Evolutionary conservation across 108 stramenopile species (phyloP).

Genomic region (Cyclotella atomus): DNA sequence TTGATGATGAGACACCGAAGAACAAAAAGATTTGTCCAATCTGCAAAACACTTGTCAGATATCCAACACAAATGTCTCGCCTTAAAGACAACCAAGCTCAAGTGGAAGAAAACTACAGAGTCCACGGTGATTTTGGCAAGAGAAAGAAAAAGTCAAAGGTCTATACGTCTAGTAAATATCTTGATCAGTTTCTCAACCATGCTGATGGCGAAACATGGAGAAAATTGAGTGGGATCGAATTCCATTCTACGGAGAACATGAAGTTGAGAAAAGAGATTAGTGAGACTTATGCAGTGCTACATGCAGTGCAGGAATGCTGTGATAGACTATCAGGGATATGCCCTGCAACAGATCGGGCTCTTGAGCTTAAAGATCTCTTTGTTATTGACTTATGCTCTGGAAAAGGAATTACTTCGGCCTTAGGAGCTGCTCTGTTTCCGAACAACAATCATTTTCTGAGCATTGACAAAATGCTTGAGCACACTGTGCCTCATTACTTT

Average conservation of each 20-base stretch:
- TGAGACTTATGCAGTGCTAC: constrained; percentile 21
- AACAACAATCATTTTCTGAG: constrained; percentile 25
- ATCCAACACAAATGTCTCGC: constrained; percentile 30
- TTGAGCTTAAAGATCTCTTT: constrained; percentile 21
- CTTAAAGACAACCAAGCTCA: constrained; percentile 10
- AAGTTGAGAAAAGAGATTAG: constrained; percentile 34
- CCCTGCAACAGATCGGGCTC: neutral
- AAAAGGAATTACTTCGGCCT: constrained; percentile 31
- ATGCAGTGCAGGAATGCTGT: constrained; percentile 38
- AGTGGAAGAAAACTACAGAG: constrained; percentile 6
- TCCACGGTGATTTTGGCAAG: neutral
- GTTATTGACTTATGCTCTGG: constrained; percentile 43
- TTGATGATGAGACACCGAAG: neutral
- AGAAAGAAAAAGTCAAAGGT: constrained; percentile 12
- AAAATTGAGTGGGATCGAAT: constrained; percentile 32
- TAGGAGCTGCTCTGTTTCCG: constrained; percentile 33
- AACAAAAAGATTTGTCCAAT: constrained; percentile 19
- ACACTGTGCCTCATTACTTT: constrained; percentile 34
- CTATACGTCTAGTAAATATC: constrained; percentile 25
- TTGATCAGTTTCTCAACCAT: constrained; percentile 33
- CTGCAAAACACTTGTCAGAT: constrained; percentile 23
- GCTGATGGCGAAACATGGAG: constrained; percentile 18
- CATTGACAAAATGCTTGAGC: constrained; percentile 25
- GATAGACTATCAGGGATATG: neutral
- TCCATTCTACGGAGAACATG: constrained; percentile 37